Base-by-base conservation (phyloP, 305 asterid species). In the Coffea humblotiana region DNA sequence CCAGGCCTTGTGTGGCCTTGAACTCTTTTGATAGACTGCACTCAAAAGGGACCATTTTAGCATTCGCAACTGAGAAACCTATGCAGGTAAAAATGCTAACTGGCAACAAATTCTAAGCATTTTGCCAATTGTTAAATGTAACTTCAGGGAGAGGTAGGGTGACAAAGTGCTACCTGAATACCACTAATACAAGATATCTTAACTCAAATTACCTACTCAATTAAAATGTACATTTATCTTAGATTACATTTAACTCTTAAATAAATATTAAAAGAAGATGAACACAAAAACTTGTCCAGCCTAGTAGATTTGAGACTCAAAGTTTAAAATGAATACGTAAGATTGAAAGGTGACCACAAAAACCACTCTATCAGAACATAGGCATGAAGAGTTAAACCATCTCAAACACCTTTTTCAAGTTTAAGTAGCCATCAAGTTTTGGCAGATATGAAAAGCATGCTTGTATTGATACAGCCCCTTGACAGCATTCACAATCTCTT, bases 1-100 rank as follows among this genome's bases (percentile, higher is more conserved):
- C 85, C 84, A 84, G 77, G 79, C 83, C 18, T 77, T 72, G 85
- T 69, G 87, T 81, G 80, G 84, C 89, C 77, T 37, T 64, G 82
- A 86, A 86, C 64, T 82, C 84, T 74, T 82, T 84, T 56, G 84
- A 84, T 74, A 63, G 73, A 68, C 84, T 86, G 86, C 69, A 8
- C 29, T 47, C 54, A 79, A 71, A 76, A 66, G 14, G 32, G 72
- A 65, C 48, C 27, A 40, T 37, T 25, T 81, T 80, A 84, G 79
- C 80, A 82, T 19, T 84, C 77, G 72, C 48, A 64, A 6, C 71
- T 37, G 21, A 73, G 54, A 23, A 76, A 25, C 21, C 75, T 51
- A 47, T 14, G 74, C 1, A 48, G 67, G 29, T 14, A 45, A 45
- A 45, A 76, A 25, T 32, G 69, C 4, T 14, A 68, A 21, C 21